phyloP scores from a whole-genome alignment of 345 rosid species.

The Salix purpurea region DNA sequence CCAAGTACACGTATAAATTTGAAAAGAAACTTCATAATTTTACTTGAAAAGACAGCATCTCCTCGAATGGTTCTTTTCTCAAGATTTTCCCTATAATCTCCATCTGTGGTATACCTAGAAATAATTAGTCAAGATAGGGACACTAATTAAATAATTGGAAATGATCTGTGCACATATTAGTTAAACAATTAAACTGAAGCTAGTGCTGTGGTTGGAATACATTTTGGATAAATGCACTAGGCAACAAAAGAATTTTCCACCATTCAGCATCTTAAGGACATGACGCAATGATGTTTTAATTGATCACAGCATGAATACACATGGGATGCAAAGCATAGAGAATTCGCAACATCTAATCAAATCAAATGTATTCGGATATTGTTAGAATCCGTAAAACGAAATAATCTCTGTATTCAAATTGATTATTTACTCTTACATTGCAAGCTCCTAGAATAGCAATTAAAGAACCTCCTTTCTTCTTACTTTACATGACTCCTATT shows the following conservation, averaged over 20 bases:
- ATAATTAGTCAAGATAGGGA: slow-evolving; percentile 4
- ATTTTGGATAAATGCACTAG: neutral
- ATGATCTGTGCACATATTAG: neutral
- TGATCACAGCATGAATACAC: no score
- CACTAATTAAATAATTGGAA: neutral
- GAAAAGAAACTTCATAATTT: neutral
- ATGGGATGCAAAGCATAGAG: no score
- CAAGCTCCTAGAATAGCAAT: no score
- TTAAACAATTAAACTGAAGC: neutral
- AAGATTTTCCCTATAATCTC: slow-evolving; percentile 68
- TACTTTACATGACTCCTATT: no score
- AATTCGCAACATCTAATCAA: no score
- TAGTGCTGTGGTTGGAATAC: neutral
- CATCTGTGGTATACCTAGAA: slow-evolving; percentile 87
- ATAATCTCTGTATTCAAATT: no score
- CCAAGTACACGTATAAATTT: no score
- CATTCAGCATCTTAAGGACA: neutral
- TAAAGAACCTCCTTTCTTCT: no score
- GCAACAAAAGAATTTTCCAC: neutral
- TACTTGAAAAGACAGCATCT: slow-evolving; percentile 75
- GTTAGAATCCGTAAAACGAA: no score
- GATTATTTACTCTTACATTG: no score
- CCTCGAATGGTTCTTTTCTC: slow-evolving; percentile 65
- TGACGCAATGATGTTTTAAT: neutral
- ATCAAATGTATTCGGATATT: no score